Base-by-base conservation (phyloP, 1,139 yeast species). In the Zygosaccharomyces sapae region DNA sequence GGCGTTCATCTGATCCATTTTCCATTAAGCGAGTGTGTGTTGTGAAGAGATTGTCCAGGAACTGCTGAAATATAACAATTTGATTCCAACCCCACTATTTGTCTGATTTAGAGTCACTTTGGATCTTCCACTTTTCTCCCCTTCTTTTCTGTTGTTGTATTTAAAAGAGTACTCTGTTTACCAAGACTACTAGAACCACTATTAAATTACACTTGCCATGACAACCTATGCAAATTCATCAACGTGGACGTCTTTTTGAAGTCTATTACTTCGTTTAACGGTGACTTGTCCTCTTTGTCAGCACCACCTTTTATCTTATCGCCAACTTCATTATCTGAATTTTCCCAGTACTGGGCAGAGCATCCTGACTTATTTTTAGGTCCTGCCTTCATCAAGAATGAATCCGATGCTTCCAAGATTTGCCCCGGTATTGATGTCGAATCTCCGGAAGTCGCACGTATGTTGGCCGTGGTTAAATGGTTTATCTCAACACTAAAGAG, bases 241-340 rank as follows among this genome's bases (percentile, higher is more conserved):
- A 5, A 53, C 67, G 6, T 87, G 96, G 96, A 82, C 94, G 18
- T 80, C 90, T 18, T 90, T 66, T 75, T 92, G 58, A 87, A 88
- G 70, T 87, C 96, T 46, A 81, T 92, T 60, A 95, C 97, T 34
- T 81, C 95, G 10, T 92, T 87, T 69, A 89, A 90, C 58, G 98
- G 98, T 36, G 98, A 92, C 66, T 73, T 92, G 56, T 86, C 96
- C 13, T 83, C 96, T 1, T 72, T 92, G 62, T 89, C 97, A 1
- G 98, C 98, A 2, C 98, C 98, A 24, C 97, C 98, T 10, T 92
- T 92, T 70, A 92, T 92, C 58, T 75, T 92, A 53, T 87, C 96
- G 7, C 89, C 96, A 22, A 84, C 86, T 5, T 90, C 97, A 2
- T 75, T 88, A 59, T 81, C 81, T 25, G 98, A 92, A 70, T 92